These are phyloP conservation scores for Erodium texanum DNA, from an alignment of 441 rosid species.

Conservation along the genomic window DNA sequence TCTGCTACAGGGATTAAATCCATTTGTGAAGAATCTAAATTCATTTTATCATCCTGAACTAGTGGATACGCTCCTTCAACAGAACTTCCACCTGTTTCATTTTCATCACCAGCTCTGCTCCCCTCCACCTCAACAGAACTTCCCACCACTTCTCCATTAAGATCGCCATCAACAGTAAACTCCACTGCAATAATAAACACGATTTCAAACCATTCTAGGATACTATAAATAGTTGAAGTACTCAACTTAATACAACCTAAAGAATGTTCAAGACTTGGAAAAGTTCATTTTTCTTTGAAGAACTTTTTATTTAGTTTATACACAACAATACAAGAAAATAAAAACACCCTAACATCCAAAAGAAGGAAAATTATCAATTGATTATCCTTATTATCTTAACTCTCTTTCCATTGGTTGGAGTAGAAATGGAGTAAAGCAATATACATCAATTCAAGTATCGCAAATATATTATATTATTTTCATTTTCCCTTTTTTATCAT, in stretches of 20 bases:
- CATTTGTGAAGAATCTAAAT: conserved; percentile 30
- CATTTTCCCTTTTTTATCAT: too few relatives aligned
- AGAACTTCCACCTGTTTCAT: conserved; percentile 43
- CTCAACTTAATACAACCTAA: not conserved
- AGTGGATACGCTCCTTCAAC: conserved; percentile 41
- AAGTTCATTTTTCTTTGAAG: not conserved
- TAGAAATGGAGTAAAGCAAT: too few relatives aligned
- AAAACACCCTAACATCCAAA: not conserved
- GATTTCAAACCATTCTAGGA: conserved; percentile 2
- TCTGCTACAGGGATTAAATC: conserved; percentile 28
- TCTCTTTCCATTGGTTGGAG: too few relatives aligned
- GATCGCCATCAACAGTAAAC: conserved; percentile 45
- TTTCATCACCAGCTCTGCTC: conserved; percentile 38
- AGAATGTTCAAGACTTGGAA: not conserved
- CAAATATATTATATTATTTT: too few relatives aligned
- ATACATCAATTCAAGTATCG: too few relatives aligned
- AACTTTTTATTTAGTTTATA: not conserved
- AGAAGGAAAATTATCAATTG: not conserved
- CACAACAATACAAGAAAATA: not conserved
- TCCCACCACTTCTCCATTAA: conserved; percentile 34
- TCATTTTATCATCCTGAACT: conserved; percentile 40
- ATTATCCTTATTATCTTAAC: not conserved
- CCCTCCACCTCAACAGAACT: conserved; percentile 38
- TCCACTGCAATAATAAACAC: conserved; percentile 63
- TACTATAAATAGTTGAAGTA: not conserved